Conservation (phyloP, 306 rosid species). For the Chamaecrista fasciculata region DNA sequence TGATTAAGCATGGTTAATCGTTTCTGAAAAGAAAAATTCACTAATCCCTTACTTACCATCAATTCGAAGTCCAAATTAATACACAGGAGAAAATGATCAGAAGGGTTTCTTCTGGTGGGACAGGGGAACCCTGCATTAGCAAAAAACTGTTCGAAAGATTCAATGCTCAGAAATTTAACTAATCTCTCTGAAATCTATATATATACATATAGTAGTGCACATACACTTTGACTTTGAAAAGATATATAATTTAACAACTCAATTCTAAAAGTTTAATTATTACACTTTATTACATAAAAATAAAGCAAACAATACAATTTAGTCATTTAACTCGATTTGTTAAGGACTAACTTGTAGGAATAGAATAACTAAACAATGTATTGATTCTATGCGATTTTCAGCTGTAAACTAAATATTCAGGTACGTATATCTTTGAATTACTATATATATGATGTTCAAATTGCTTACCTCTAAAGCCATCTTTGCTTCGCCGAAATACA, state of each 20-base stretch:
- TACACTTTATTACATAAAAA: too few relatives aligned
- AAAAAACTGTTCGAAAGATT: constrained; percentile 20
- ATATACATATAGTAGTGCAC: too few relatives aligned
- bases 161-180: not conserved
- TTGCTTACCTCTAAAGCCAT: constrained; percentile 41
- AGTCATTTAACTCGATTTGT: too few relatives aligned
- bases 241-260: too few relatives aligned
- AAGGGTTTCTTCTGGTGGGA: constrained; percentile 4
- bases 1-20: constrained; percentile 12
- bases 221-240: too few relatives aligned
- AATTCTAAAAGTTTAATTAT: too few relatives aligned
- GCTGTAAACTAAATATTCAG: too few relatives aligned
- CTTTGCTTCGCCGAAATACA: constrained; percentile 58
- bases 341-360: too few relatives aligned
- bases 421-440: not conserved
- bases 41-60: constrained; percentile 27
- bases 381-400: too few relatives aligned
- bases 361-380: too few relatives aligned
- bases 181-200: too few relatives aligned
- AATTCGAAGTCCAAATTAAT: constrained; percentile 61
- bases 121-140: constrained; percentile 15
- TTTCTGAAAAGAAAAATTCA: constrained; percentile 21
- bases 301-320: too few relatives aligned
- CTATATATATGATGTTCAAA: not conserved
- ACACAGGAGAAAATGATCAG: constrained; percentile 31